Conservation (phyloP, 257 asterid species). For the Solanum pennellii region DNA sequence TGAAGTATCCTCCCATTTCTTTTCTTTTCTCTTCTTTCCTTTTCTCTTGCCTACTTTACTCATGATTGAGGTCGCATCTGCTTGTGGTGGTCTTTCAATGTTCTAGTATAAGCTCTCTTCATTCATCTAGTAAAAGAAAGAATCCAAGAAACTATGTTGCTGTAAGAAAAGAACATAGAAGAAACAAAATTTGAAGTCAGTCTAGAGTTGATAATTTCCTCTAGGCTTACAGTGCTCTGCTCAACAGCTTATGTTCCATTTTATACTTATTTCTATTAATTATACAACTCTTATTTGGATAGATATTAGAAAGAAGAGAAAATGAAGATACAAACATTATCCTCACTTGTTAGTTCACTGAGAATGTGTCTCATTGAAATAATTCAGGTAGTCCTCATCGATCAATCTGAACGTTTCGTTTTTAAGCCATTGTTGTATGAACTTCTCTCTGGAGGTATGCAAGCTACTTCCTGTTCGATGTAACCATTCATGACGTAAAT, state of each 20-base stretch:
- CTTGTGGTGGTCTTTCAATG: background rate
- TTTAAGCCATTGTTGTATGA: constrained; percentile 93
- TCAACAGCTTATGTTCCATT: background rate
- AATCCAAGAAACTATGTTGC: background rate
- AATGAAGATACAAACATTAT: background rate
- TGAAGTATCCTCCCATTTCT: background rate
- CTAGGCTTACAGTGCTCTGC: background rate
- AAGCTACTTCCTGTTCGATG: background rate
- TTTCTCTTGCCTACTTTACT: background rate
- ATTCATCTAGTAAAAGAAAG: background rate
- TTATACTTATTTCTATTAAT: background rate
- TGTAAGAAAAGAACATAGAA: background rate
- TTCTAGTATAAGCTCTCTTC: background rate
- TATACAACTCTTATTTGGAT: background rate
- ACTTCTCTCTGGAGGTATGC: constrained; percentile 89
- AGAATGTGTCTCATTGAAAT: background rate
- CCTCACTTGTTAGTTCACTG: background rate
- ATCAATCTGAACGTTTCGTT: constrained; percentile 84
- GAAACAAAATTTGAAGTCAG: background rate
- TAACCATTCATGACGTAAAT: background rate
- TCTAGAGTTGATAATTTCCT: background rate
- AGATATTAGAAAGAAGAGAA: background rate
- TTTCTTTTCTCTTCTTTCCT: background rate
- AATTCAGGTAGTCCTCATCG: constrained; percentile 81
- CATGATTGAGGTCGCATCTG: background rate